Conservation (phyloP, 192 early-diverging fungal genomes). For the Entomortierella parvispora region DNA sequence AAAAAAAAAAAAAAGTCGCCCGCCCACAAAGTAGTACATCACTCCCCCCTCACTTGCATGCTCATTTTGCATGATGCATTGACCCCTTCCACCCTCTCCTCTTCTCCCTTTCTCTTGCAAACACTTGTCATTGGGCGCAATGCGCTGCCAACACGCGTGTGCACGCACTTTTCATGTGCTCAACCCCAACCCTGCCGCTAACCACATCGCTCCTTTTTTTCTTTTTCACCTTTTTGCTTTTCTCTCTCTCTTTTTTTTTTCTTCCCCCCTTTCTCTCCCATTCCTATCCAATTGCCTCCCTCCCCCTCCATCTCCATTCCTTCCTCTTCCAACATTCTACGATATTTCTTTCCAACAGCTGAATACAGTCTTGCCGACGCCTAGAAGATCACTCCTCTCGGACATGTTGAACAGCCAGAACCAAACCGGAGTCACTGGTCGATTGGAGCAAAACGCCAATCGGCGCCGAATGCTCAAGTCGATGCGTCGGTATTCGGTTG, state of each 20-base stretch:
- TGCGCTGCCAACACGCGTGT: no score
- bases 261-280: not conserved
- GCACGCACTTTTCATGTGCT: no score
- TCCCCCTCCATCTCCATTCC: slow-evolving; percentile 4
- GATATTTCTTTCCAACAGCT: slow-evolving; percentile 10
- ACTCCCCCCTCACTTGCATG: not conserved
- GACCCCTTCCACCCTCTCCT: not conserved
- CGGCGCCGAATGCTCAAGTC: slow-evolving; percentile 48
- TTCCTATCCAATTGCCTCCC: not conserved
- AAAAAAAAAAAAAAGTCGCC: slow-evolving; percentile 8
- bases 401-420: slow-evolving; percentile 42
- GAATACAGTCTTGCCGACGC: slow-evolving; percentile 20
- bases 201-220: not conserved
- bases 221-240: slow-evolving; percentile 12
- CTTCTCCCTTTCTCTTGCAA: not conserved
- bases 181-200: no score
- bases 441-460: slow-evolving; percentile 36
- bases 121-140: not conserved
- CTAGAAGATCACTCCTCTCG: slow-evolving; percentile 45
- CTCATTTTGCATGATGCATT: slow-evolving; percentile 14
- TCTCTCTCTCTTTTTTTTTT: not conserved
- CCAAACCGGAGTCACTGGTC: slow-evolving; percentile 19
- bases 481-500: slow-evolving; percentile 48
- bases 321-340: not conserved
- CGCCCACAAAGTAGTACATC: not conserved